Percentiles rank a stretch among this genome's conserved stretches.
Conservation (phyloP, 805 yeast species). For the Sugiyamaella boreocaroliniensis region DNA sequence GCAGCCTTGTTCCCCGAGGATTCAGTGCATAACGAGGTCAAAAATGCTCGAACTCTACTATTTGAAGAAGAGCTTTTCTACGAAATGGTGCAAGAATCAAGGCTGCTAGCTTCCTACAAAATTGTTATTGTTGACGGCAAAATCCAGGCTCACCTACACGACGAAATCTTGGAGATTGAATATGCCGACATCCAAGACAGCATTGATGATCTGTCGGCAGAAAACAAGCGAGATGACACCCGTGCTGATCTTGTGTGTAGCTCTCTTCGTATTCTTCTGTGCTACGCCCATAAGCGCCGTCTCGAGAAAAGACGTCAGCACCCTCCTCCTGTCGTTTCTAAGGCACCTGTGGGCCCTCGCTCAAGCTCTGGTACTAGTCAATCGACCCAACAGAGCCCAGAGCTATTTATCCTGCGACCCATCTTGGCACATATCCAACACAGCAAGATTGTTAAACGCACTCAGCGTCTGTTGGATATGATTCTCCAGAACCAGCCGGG, state of each 20-base stretch:
- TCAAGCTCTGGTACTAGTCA: background rate
- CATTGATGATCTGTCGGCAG: slow-evolving; percentile 31
- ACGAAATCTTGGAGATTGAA: slow-evolving; percentile 66
- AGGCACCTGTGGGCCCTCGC: background rate
- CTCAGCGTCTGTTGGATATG: slow-evolving; percentile 19
- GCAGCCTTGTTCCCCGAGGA: slow-evolving; percentile 10
- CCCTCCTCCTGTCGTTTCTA: slow-evolving; percentile 12
- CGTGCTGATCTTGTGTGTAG: slow-evolving; percentile 49
- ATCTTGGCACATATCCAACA: slow-evolving; percentile 30
- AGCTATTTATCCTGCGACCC: slow-evolving; percentile 26
- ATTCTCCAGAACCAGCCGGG: slow-evolving; percentile 16
- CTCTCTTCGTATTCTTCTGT: slow-evolving; percentile 54
- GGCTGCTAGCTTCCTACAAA: slow-evolving; percentile 57
- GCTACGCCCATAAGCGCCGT: slow-evolving; percentile 48
- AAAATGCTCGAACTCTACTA: slow-evolving; percentile 61
- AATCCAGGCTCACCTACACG: slow-evolving; percentile 56
- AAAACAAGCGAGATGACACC: slow-evolving; percentile 24
- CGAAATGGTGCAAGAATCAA: slow-evolving; percentile 71
- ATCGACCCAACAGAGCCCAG: slow-evolving; percentile 3
- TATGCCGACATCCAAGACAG: slow-evolving; percentile 38
- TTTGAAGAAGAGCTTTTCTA: slow-evolving; percentile 87
- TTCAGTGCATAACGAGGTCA: slow-evolving; percentile 48
- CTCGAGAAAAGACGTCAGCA: slow-evolving; percentile 27
- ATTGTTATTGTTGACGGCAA: slow-evolving; percentile 61
- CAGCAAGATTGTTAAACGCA: slow-evolving; percentile 19